These are phyloP conservation scores for Beta macrorhiza DNA, from an alignment of 179 eudicot genomes.

Conservation along the genomic window DNA sequence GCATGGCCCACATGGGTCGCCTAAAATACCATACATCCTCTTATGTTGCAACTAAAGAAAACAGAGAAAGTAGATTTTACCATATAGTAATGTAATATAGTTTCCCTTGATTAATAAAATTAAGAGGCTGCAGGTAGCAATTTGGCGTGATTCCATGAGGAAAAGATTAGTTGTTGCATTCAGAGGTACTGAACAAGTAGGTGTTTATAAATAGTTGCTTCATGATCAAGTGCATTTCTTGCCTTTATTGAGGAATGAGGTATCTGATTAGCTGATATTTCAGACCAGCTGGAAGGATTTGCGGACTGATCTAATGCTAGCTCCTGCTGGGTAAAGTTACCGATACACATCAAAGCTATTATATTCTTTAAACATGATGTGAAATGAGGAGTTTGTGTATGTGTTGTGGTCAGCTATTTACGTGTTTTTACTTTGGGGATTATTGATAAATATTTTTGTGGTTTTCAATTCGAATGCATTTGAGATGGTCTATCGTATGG, in stretches of 20 bases:
- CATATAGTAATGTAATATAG: background rate
- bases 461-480: background rate
- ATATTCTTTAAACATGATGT: background rate
- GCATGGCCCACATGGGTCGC: too few species aligned
- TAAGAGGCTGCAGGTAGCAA: conserved; percentile 69
- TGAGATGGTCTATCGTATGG: background rate
- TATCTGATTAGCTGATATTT: conserved; percentile 36
- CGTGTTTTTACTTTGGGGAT: background rate
- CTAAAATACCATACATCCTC: too few species aligned
- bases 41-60: too few species aligned
- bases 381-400: background rate
- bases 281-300: conserved; percentile 95
- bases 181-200: conserved; percentile 98
- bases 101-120: conserved; percentile 6
- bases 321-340: conserved; percentile 78
- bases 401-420: background rate
- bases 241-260: conserved; percentile 15
- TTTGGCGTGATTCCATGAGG: conserved; percentile 85
- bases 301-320: conserved; percentile 86
- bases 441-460: background rate
- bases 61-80: background rate
- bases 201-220: conserved; percentile 28
- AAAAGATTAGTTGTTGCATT: conserved; percentile 93
- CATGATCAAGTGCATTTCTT: conserved; percentile 17
- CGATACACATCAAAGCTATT: background rate